A percentile compares a stretch with the other conserved stretches of the same genome.
Evolutionary conservation across 768 basidiomycete species (phyloP).

Genomic region (Leucocoprinus sp.): DNA sequence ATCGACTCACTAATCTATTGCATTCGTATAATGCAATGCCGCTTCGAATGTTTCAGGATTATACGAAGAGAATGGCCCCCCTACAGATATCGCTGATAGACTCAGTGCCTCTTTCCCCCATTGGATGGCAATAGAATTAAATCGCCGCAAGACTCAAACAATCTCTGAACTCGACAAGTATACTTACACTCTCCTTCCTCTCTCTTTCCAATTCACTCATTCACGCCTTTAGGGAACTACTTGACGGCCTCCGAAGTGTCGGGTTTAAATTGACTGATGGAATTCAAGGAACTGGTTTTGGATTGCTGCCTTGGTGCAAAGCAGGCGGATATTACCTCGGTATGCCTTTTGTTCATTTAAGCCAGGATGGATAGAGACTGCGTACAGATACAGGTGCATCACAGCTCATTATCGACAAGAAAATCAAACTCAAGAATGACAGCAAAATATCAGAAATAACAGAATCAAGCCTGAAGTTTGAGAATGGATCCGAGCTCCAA

Average conservation of each 20-base stretch:
- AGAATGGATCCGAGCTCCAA: slow-evolving; percentile 35
- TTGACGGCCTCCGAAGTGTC: slow-evolving; percentile 31
- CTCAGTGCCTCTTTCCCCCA: slow-evolving; percentile 41
- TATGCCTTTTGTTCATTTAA: slow-evolving; percentile 10
- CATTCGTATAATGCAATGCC: no score
- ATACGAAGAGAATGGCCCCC: slow-evolving; percentile 42
- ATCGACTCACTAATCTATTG: no score
- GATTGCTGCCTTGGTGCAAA: slow-evolving; percentile 22
- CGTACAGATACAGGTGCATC: slow-evolving; percentile 47
- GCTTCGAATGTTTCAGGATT: no score
- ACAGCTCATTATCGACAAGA: slow-evolving; percentile 54
- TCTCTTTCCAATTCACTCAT: background rate
- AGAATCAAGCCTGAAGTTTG: slow-evolving; percentile 36
- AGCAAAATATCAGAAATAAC: slow-evolving; percentile 38
- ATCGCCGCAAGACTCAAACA: slow-evolving; percentile 14
- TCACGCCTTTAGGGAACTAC: slow-evolving; percentile 19
- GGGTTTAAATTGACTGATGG: slow-evolving; percentile 40
- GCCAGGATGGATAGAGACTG: background rate
- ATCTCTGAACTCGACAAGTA: slow-evolving; percentile 32
- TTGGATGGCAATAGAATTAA: slow-evolving; percentile 16
- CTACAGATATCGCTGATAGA: slow-evolving; percentile 42
- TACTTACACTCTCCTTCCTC: slow-evolving; percentile 2
- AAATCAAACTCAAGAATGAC: slow-evolving; percentile 67
- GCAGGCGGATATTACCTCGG: slow-evolving; percentile 33
- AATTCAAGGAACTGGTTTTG: slow-evolving; percentile 29